Base-by-base conservation (phyloP, 2,329 filamentous ascomycete genomes). In the Nigrospora sphaerica region DNA sequence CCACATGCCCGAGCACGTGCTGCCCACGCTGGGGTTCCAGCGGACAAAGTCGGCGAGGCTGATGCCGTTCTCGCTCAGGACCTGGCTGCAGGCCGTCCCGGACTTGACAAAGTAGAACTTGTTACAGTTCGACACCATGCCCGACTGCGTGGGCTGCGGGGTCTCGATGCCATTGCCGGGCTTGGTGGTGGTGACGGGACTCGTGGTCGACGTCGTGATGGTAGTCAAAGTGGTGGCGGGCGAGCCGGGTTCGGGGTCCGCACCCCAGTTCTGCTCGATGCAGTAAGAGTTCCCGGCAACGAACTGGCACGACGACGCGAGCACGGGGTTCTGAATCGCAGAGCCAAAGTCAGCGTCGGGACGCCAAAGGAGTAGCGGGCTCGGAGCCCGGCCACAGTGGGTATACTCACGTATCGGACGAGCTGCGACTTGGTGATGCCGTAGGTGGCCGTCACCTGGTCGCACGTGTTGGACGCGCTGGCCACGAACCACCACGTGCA, bases 81-180 rank as follows among this genome's bases (percentile, higher is more conserved):
- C 16, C 33, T 35, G 33, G 33, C 33, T 12, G 33, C 10, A 35
- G 16, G 33, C 16, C 33, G 33, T 35, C 33, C 46, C 48, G 14
- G 12, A 6, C 7, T 17, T 31, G 14, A 52, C 48, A 36, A 43
- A 32, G 37, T 48, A 39, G 37, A 50, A 52, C 16, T 42, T 42
- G 41, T 52, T 41, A 28, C 48, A 52, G 44, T 50, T 46, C 33
- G 32, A 44, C 10, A 33, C 46, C 18, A 50, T 52, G 6, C 44
- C 41, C 6, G 46, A 31, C 32, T 52, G 48, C 12, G 38, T 42
- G 17, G 48, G 50, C n/a, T 42, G 43, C 12, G 47, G 50, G 6
- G 50, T 49, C 10, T 43, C 23, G 16, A 52, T 42, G 13, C 48
- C 45, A 38, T 50, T 50, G 9, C 45, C 39, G 19, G 42, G 36